phyloP scores from a whole-genome alignment of 1,284 basidiomycete species.

The Ganoderma meredithae region DNA sequence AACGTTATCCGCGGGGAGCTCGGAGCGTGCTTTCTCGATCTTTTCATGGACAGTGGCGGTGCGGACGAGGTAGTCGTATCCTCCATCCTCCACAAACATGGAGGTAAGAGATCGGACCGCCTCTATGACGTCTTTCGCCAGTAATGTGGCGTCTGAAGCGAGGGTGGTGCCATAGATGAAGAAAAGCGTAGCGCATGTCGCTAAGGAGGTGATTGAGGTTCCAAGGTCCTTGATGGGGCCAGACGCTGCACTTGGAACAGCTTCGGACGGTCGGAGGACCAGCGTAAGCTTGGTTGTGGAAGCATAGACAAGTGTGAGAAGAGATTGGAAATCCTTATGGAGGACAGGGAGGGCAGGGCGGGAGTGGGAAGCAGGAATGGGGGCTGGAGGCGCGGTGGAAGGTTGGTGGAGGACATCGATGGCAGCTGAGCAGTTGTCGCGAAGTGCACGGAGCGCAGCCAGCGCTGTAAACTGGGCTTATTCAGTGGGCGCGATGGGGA shows the following conservation, averaged over 20 bases:
- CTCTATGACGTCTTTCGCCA: slow-evolving; percentile 56
- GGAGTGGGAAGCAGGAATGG: slow-evolving; percentile 30
- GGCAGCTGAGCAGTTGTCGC: slow-evolving; percentile 55
- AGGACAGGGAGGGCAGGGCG: slow-evolving; percentile 48
- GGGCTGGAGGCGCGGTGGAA: slow-evolving; percentile 17
- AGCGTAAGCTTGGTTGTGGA: slow-evolving; percentile 72
- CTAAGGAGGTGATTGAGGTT: slow-evolving; percentile 59
- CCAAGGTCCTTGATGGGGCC: slow-evolving; percentile 65
- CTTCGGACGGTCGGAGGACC: slow-evolving; percentile 66
- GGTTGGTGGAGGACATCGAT: slow-evolving; percentile 42
- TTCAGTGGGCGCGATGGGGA: slow-evolving; percentile 20
- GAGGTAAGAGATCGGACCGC: slow-evolving; percentile 51
- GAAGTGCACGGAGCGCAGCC: slow-evolving; percentile 36
- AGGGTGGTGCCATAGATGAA: slow-evolving; percentile 62
- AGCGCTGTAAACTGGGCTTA: slow-evolving; percentile 34
- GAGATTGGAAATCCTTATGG: slow-evolving; percentile 63
- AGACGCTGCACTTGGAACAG: slow-evolving; percentile 61
- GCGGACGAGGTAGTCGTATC: slow-evolving; percentile 61
- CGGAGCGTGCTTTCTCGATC: slow-evolving; percentile 60
- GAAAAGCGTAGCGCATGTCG: slow-evolving; percentile 65
- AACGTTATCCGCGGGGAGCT: slow-evolving; percentile 64
- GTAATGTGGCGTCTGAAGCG: slow-evolving; percentile 52
- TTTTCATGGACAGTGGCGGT: slow-evolving; percentile 72
- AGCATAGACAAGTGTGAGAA: slow-evolving; percentile 68
- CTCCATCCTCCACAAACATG: slow-evolving; percentile 45